A percentile compares a stretch with the other conserved stretches of the same genome.
phyloP scores from a whole-genome alignment of 1,139 yeast genomes.

The Keqinozyma sinolaborantium region DNA sequence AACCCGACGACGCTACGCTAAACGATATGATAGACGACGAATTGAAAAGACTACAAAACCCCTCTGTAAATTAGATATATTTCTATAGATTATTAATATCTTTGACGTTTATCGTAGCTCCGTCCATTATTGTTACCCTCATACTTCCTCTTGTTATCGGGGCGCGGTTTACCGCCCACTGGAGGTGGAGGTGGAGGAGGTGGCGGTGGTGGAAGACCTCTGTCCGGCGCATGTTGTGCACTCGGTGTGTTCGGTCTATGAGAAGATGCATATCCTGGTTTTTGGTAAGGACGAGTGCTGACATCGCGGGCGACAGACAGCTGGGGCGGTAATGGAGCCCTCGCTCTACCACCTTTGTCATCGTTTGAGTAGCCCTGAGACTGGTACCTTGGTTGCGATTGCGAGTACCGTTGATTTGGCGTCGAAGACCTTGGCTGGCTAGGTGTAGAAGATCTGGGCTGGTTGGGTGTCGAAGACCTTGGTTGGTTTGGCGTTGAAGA shows the following conservation, averaged over 20 bases:
- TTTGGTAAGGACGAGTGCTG: too few species aligned
- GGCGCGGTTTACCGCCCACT: conserved; percentile 10
- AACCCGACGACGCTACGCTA: conserved; percentile 11
- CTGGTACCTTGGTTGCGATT: too few species aligned
- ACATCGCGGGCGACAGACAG: too few species aligned
- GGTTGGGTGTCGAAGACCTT: too few species aligned
- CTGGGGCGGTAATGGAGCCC: too few species aligned
- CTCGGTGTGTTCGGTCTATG: conserved; percentile 1
- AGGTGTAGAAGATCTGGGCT: too few species aligned
- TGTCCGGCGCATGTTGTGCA: background rate
- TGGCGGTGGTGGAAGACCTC: conserved; percentile 16
- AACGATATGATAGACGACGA: conserved; percentile 31
- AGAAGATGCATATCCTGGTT: too few species aligned
- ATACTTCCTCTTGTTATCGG: conserved; percentile 23
- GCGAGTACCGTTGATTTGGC: too few species aligned
- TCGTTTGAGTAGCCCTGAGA: too few species aligned
- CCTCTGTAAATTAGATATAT: conserved; percentile 5
- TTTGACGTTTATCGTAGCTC: conserved; percentile 30
- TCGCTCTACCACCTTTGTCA: too few species aligned
- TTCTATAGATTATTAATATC: conserved; percentile 14
- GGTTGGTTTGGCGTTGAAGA: too few species aligned
- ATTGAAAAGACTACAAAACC: conserved; percentile 11
- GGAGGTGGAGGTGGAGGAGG: conserved; percentile 19
- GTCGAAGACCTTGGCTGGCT: too few species aligned
- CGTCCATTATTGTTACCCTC: conserved; percentile 21